Conservation (phyloP, 2,329 filamentous ascomycete genomes). For the Talaromyces albobiverticillius region DNA sequence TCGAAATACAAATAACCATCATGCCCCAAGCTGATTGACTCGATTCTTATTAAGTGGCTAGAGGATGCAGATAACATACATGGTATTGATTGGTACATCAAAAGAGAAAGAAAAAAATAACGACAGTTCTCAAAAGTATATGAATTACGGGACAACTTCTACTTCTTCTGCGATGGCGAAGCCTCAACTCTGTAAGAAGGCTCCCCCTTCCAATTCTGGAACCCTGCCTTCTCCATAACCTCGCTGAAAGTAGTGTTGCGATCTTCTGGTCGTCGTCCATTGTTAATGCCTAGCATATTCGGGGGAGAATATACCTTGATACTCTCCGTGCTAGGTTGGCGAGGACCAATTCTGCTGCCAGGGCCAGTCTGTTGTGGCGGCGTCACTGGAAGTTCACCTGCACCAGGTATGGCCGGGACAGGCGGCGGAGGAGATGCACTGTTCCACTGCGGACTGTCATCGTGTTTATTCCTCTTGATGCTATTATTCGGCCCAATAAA, state of each 20-base stretch:
- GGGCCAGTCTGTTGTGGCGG: constrained; percentile 23
- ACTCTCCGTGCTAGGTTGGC: constrained; percentile 41
- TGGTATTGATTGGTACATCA: constrained; percentile 3
- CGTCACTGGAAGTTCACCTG: constrained; percentile 20
- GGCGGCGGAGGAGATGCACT: constrained; percentile 20
- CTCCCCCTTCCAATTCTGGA: constrained; percentile 27
- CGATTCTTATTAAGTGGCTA: background rate
- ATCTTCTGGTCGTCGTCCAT: constrained; percentile 17
- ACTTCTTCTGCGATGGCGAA: constrained; percentile 5
- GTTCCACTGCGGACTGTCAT: constrained; percentile 18
- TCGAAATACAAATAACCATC: too few species aligned
- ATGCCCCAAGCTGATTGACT: too few species aligned
- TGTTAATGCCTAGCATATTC: constrained; percentile 22
- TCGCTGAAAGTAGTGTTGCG: constrained; percentile 37
- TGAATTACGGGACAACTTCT: background rate
- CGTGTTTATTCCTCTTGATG: constrained; percentile 17
- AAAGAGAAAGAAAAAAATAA: background rate
- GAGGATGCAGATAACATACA: constrained; percentile 10
- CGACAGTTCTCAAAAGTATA: background rate
- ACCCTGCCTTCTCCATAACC: constrained; percentile 37
- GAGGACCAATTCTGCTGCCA: constrained; percentile 17
- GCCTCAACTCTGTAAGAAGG: constrained; percentile 26
- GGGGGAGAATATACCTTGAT: constrained; percentile 48
- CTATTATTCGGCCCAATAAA: constrained; percentile 21
- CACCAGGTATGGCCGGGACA: constrained; percentile 18